phyloP scores from a whole-genome alignment of 2,329 filamentous ascomycete genomes.

The Triangularia setosa region DNA sequence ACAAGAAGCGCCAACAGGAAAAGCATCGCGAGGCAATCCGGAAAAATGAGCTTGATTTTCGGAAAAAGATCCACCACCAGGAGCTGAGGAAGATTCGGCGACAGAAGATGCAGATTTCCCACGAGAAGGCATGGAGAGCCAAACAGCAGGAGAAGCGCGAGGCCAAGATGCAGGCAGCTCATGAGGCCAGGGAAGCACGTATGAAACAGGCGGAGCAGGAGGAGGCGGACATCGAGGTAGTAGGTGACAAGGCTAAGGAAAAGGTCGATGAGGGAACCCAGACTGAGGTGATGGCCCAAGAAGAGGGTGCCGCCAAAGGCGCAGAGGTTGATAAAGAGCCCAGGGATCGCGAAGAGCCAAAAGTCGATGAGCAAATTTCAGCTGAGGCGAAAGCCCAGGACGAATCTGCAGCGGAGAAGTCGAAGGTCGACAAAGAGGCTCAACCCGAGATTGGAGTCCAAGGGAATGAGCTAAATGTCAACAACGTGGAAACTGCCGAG shows the following conservation, averaged over 20 bases:
- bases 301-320: background rate
- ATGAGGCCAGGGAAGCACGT: slow-evolving; percentile 24
- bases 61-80: slow-evolving; percentile 31
- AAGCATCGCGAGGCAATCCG: slow-evolving; percentile 49
- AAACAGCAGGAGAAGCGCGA: slow-evolving; percentile 28
- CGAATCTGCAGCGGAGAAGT: background rate
- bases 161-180: slow-evolving; percentile 24
- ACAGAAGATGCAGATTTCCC: slow-evolving; percentile 32
- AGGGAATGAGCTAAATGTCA: background rate
- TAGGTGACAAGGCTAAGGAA: slow-evolving; percentile 7
- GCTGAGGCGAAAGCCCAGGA: background rate
- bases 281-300: background rate
- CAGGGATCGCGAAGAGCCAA: background rate
- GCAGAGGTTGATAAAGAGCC: background rate
- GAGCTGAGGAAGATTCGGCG: slow-evolving; percentile 38
- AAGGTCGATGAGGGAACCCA: slow-evolving; percentile 15
- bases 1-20: slow-evolving; percentile 42
- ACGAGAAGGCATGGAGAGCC: slow-evolving; percentile 37
- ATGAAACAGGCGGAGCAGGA: slow-evolving; percentile 17
- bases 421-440: background rate
- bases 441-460: background rate
- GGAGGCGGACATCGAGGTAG: background rate
- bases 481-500: background rate
- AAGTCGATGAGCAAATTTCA: background rate
- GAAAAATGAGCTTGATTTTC: slow-evolving; percentile 39